Conservation (phyloP, 2,329 filamentous ascomycete species). For the Xylaria sp. region DNA sequence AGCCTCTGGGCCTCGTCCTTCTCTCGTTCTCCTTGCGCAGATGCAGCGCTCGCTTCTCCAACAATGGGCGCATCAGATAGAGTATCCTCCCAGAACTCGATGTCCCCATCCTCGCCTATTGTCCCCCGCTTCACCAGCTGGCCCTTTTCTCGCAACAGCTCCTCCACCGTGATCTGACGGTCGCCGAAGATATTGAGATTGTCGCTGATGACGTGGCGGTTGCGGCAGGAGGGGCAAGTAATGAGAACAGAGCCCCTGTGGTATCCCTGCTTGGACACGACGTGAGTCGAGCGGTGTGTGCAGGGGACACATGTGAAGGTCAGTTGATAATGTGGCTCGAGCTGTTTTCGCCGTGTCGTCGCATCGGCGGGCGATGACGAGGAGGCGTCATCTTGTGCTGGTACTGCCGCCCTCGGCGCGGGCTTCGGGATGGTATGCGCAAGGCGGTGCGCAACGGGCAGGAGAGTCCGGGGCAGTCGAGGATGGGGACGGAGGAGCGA, state of each 20-base stretch:
- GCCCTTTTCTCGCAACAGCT: conserved; percentile 80
- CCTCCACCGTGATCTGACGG: conserved; percentile 75
- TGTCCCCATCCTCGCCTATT: conserved; percentile 79
- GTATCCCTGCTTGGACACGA: conserved; percentile 93
- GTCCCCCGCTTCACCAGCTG: conserved; percentile 76
- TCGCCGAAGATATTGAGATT: conserved; percentile 84
- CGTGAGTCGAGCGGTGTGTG: conserved; percentile 80
- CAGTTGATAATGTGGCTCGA: conserved; percentile 80
- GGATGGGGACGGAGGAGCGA: conserved; percentile 40
- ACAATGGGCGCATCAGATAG: conserved; percentile 39
- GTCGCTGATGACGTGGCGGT: conserved; percentile 91
- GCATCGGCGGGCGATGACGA: conserved; percentile 11
- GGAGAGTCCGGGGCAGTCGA: conserved; percentile 41
- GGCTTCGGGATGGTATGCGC: conserved; percentile 48
- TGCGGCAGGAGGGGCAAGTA: conserved; percentile 85
- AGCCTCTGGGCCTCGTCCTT: conserved; percentile 16
- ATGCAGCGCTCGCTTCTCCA: conserved; percentile 15
- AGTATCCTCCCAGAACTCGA: conserved; percentile 91
- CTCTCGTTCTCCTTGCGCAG: not conserved
- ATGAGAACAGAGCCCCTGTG: conserved; percentile 90
- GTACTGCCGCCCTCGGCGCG: conserved; percentile 42
- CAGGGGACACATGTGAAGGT: conserved; percentile 95
- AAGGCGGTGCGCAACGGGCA: conserved; percentile 41
- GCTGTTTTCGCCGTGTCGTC: conserved; percentile 47
- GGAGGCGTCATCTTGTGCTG: not conserved